phyloP scores from a whole-genome alignment of 23 red algal genomes.

The Gracilaria gracilis region DNA sequence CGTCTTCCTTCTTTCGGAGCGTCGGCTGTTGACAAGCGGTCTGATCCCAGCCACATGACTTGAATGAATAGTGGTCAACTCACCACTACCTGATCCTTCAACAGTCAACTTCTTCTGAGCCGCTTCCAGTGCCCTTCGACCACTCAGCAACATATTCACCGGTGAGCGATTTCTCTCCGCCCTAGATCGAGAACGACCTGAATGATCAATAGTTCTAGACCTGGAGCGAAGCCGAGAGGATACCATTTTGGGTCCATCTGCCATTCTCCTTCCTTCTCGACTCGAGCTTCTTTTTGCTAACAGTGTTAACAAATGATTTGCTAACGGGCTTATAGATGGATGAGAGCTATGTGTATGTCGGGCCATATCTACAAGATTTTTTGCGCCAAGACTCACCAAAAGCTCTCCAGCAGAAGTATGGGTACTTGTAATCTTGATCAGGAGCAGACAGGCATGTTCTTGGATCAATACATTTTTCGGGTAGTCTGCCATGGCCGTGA shows the following conservation, averaged over 20 bases:
- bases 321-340: slow-evolving; percentile 3
- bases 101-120: neutral
- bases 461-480: slow-evolving; percentile 13
- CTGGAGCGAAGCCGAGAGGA: slow-evolving; percentile 16
- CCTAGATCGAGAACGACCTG: neutral
- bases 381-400: slow-evolving; percentile 8
- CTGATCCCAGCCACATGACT: slow-evolving; percentile 10
- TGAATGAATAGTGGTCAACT: neutral
- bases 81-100: neutral
- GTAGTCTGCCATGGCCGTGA: slow-evolving; percentile 36
- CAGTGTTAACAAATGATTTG: slow-evolving; percentile 42
- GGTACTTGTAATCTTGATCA: slow-evolving; percentile 45
- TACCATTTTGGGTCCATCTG: neutral
- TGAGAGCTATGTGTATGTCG: slow-evolving; percentile 13
- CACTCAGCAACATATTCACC: slow-evolving; percentile 3
- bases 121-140: slow-evolving; percentile 20
- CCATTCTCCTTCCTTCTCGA: neutral
- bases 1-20: neutral
- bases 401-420: neutral
- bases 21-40: slow-evolving; percentile 1
- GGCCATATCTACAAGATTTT: slow-evolving; percentile 14
- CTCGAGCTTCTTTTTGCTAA: slow-evolving; percentile 3
- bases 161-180: slow-evolving; percentile 14
- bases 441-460: slow-evolving; percentile 29
- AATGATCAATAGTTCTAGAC: slow-evolving; percentile 21